Base-by-base conservation (phyloP, 2,329 filamentous ascomycete genomes). In the Grosmannia penicillata region DNA sequence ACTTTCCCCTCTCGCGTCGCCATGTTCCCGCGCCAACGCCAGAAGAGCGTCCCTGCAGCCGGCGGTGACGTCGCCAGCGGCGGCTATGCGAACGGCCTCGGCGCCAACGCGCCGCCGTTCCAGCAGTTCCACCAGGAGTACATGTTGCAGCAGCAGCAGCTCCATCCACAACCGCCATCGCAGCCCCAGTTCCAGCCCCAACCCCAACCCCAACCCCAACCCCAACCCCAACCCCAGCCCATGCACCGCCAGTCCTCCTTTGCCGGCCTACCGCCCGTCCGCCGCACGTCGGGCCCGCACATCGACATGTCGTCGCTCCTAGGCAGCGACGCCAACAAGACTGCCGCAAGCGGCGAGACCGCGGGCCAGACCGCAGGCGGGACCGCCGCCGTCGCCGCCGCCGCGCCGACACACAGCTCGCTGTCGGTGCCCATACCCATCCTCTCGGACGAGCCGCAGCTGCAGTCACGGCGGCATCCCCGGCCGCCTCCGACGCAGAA, bases 261-360 rank as follows among this genome's bases (percentile, higher is more conserved):
- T 44, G 56, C 66, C 18, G 69, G 69, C 1, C 53, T 78, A 27
- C 73, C 74, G 4, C 70, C 70, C 2, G 74, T 78, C 41, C 63
- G 70, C 33, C 62, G 70, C 24, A 65, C 62, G 13, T 76, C 73
- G 14, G 70, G 68, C 4, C 38, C 46, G 17, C 38, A 38, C 21
- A 10, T 30, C 51, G 66, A 66, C 30, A 13, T 42, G 13, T 48
- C 63, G 24, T 51, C n/a, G n/a, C n/a, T n/a, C n/a, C n/a, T n/a
- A n/a, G n/a, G n/a, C n/a, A n/a, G n/a, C n/a, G n/a, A n/a, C n/a
- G n/a, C n/a, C n/a, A n/a, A n/a, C n/a, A n/a, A n/a, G n/a, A n/a
- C n/a, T n/a, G n/a, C n/a, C n/a, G n/a, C n/a, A 39, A 52, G 53
- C 26, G 39, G 28, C 35, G 39, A 40, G 4, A 38, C 25, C 18